Conservation (phyloP, 1,139 yeast species). For the Candida albicans region DNA sequence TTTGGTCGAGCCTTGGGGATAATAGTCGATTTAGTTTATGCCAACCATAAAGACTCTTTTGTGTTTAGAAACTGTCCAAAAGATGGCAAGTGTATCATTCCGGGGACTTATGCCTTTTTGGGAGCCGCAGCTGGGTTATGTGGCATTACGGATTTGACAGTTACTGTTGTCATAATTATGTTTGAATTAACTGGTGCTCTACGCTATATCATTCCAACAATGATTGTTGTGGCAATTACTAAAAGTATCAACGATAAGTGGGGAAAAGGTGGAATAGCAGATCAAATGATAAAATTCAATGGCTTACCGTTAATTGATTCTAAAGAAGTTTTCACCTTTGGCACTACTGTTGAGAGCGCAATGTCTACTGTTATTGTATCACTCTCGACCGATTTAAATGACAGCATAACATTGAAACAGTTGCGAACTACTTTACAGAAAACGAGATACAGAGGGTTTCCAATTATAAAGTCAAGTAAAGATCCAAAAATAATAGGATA, state of each 20-base stretch:
- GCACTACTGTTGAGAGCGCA: slow-evolving; percentile 57
- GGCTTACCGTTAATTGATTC: slow-evolving; percentile 85
- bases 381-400: slow-evolving; percentile 40
- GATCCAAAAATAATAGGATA: slow-evolving; percentile 39
- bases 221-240: slow-evolving; percentile 95
- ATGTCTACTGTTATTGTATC: slow-evolving; percentile 61
- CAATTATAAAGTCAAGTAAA: slow-evolving; percentile 42
- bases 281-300: slow-evolving; percentile 86
- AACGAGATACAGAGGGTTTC: slow-evolving; percentile 54
- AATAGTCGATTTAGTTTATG: slow-evolving; percentile 58
- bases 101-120: slow-evolving; percentile 93
- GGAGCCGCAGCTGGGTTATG: slow-evolving; percentile 97
- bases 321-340: slow-evolving; percentile 63
- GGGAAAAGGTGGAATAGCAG: slow-evolving; percentile 89
- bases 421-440: slow-evolving; percentile 38
- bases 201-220: slow-evolving; percentile 85
- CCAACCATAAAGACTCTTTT: slow-evolving; percentile 36
- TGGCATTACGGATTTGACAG: slow-evolving; percentile 89
- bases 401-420: slow-evolving; percentile 33
- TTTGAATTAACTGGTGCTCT: slow-evolving; percentile 95
- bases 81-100: slow-evolving; percentile 63
- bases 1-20: slow-evolving; percentile 87
- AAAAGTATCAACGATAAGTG: slow-evolving; percentile 71
- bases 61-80: slow-evolving; percentile 50
- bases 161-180: slow-evolving; percentile 92